Percentiles rank a stretch among this genome's conserved stretches.
Evolutionary conservation across 2,329 filamentous ascomycete genomes (phyloP).

Genomic region (Penicillium vulpinum): DNA sequence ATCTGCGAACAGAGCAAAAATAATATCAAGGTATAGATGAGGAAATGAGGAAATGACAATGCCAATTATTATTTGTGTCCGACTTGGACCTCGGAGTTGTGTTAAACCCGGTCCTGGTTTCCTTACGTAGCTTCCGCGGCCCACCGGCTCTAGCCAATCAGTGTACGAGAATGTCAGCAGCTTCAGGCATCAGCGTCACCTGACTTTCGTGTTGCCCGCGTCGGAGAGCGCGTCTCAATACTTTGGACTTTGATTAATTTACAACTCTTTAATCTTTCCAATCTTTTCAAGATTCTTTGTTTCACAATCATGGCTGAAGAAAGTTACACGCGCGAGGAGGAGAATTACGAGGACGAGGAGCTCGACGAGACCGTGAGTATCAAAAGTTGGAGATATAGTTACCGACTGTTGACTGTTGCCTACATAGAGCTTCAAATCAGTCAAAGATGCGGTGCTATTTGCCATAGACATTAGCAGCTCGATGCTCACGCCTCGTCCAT

Average conservation of each 20-base stretch:
- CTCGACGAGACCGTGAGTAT: conserved; percentile 45
- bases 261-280: not conserved
- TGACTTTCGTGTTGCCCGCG: conserved; percentile 36
- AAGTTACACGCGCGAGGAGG: conserved; percentile 40
- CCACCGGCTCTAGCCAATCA: conserved; percentile 30
- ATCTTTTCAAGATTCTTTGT: not conserved
- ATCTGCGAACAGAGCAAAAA: not conserved
- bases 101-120: not conserved
- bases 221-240: conserved; percentile 29
- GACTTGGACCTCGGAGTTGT: conserved; percentile 5
- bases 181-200: conserved; percentile 26
- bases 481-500: conserved; percentile 72
- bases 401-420: conserved; percentile 4
- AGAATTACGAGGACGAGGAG: conserved; percentile 48
- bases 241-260: not conserved
- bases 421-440: conserved; percentile 75
- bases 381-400: not conserved
- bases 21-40: not conserved
- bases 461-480: conserved; percentile 88
- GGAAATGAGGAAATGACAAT: not conserved
- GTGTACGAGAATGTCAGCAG: conserved; percentile 29
- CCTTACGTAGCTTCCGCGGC: not conserved
- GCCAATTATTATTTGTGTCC: not conserved
- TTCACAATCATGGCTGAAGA: conserved; percentile 39
- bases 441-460: conserved; percentile 97